phyloP scores from a whole-genome alignment of 768 basidiomycete species.

The Austroboletus eburneus region DNA sequence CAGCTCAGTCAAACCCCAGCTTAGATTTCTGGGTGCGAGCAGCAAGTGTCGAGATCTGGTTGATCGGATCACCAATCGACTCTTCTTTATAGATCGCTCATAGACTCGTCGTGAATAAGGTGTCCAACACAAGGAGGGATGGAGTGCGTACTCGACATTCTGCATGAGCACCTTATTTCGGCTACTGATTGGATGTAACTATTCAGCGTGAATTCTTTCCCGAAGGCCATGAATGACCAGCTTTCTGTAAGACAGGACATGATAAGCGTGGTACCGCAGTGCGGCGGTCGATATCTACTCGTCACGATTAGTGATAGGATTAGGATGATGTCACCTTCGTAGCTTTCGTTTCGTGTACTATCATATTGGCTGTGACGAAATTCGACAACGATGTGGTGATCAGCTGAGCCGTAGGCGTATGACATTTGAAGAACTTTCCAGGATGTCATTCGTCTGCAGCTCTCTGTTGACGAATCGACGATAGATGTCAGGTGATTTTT shows the following conservation, averaged over 20 bases:
- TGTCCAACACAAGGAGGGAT: not conserved
- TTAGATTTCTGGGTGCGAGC: constrained; percentile 22
- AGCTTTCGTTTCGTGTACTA: constrained; percentile 23
- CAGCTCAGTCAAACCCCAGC: constrained; percentile 20
- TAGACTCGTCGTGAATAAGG: not conserved
- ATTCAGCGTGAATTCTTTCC: constrained; percentile 26
- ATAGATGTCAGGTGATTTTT: not conserved
- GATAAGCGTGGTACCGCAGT: constrained; percentile 22
- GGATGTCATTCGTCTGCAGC: constrained; percentile 24
- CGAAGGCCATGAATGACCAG: constrained; percentile 36
- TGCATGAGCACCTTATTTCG: constrained; percentile 32
- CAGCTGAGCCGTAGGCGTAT: constrained; percentile 27
- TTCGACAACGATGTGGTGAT: constrained; percentile 34
- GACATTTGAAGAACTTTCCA: constrained; percentile 30
- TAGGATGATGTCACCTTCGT: constrained; percentile 14
- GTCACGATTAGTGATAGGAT: not conserved
- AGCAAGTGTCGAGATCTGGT: constrained; percentile 34
- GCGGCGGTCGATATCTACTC: constrained; percentile 22
- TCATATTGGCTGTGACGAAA: constrained; percentile 14
- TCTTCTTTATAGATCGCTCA: constrained; percentile 45
- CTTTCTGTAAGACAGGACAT: constrained; percentile 34
- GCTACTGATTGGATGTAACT: constrained; percentile 38
- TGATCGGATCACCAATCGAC: constrained; percentile 30
- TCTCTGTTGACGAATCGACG: not conserved
- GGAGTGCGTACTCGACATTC: constrained; percentile 33